Conservation (phyloP, 2,329 filamentous ascomycete species). For the Metarhizium rileyi region DNA sequence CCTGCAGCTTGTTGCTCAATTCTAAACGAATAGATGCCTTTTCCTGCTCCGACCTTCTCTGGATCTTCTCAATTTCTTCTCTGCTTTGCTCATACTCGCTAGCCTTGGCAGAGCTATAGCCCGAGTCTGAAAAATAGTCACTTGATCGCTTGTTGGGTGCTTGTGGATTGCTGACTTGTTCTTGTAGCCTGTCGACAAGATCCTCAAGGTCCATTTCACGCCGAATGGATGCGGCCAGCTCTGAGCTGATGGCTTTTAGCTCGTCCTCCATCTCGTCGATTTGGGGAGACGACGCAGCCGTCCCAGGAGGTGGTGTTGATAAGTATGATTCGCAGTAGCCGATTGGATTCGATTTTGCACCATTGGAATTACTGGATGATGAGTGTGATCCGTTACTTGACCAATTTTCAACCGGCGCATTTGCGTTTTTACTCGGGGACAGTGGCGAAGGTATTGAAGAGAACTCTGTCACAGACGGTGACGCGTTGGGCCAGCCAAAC, state of each 20-base stretch:
- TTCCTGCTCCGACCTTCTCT: constrained; percentile 80
- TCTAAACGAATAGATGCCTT: constrained; percentile 79
- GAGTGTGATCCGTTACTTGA: constrained; percentile 2
- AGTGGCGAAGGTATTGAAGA: constrained; percentile 46
- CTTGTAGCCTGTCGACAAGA: constrained; percentile 76
- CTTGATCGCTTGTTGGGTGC: constrained; percentile 66
- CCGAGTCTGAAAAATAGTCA: constrained; percentile 97
- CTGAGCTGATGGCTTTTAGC: constrained; percentile 82
- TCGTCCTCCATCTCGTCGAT: constrained; percentile 91
- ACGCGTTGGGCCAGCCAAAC: constrained; percentile 42
- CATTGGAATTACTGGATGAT: constrained; percentile 26
- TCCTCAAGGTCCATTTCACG: constrained; percentile 96
- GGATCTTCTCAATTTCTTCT: constrained; percentile 72
- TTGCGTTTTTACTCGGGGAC: constrained; percentile 30
- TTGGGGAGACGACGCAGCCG: constrained; percentile 35
- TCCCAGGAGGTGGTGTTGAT: constrained; percentile 35
- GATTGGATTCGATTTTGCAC: constrained; percentile 31
- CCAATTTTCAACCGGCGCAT: constrained; percentile 20
- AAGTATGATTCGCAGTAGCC: constrained; percentile 43
- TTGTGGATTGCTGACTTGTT: constrained; percentile 55
- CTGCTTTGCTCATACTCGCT: constrained; percentile 54
- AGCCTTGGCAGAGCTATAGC: constrained; percentile 73
- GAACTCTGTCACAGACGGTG: constrained; percentile 38
- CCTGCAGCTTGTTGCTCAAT: constrained; percentile 75
- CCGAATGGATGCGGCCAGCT: constrained; percentile 85